Evolutionary conservation across 169 alveolate genomes (phyloP).

Genomic region (Plasmodium coatneyi): DNA sequence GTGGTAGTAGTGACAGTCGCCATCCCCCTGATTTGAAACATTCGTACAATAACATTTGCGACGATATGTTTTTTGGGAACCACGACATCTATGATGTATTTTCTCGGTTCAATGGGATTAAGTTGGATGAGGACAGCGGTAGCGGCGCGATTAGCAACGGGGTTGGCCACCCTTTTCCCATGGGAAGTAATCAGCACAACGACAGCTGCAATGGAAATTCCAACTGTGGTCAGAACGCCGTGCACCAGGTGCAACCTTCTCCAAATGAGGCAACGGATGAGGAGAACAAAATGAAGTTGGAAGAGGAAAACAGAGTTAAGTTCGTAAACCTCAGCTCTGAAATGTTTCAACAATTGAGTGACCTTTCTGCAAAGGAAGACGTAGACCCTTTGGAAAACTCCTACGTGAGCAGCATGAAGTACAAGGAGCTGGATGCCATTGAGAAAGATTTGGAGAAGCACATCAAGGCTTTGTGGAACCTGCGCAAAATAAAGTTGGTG

Average conservation of each 20-base stretch:
- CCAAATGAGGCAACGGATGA: not conserved
- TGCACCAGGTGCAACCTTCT: not conserved
- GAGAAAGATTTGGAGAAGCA: constrained; percentile 71
- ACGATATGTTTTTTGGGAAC: constrained; percentile 60
- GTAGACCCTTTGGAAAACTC: constrained; percentile 23
- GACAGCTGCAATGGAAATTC: not conserved
- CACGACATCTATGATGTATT: constrained; percentile 54
- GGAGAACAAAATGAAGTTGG: not conserved
- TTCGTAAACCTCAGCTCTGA: not conserved
- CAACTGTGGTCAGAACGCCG: not conserved
- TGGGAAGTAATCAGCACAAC: not conserved
- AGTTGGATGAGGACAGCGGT: not conserved
- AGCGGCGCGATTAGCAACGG: not conserved
- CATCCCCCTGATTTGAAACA: not conserved
- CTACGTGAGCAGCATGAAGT: constrained; percentile 47
- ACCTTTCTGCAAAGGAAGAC: constrained; percentile 3
- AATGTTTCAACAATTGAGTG: not conserved
- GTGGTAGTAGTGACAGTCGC: not conserved
- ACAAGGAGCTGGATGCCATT: constrained; percentile 66
- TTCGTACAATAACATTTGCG: constrained; percentile 45
- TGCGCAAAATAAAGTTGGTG: constrained; percentile 45
- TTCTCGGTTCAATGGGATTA: constrained; percentile 20
- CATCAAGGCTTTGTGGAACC: constrained; percentile 69
- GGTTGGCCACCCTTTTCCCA: not conserved
- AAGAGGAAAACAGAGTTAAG: not conserved